phyloP scores from a whole-genome alignment of 345 rosid genomes.

The Rhodomyrtus tomentosa region DNA sequence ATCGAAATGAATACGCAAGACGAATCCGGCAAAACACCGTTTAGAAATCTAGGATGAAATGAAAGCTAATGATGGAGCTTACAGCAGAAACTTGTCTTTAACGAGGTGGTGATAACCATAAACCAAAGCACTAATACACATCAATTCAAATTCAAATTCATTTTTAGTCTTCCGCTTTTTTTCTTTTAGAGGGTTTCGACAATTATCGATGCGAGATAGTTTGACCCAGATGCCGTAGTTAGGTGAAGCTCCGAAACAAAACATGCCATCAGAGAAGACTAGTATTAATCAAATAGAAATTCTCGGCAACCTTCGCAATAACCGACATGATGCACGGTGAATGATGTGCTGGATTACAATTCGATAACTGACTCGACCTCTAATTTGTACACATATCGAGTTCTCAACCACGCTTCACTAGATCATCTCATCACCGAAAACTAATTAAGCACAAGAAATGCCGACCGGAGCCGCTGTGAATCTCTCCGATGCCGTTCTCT shows the following conservation, averaged over 20 bases:
- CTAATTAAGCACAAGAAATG: constrained; percentile 34
- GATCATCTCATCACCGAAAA: background rate
- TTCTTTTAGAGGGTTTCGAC: background rate
- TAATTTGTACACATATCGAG: background rate
- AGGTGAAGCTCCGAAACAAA: background rate
- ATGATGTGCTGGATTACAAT: background rate
- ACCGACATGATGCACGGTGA: too few relatives aligned
- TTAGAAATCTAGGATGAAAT: background rate
- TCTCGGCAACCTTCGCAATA: background rate
- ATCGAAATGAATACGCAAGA: background rate
- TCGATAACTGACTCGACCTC: background rate
- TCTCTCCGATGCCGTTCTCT: constrained; percentile 49
- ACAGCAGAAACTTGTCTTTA: background rate
- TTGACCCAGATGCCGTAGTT: background rate
- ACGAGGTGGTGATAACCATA: background rate
- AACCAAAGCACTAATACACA: background rate
- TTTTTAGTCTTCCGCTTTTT: background rate
- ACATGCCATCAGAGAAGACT: background rate
- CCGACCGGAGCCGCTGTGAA: constrained; percentile 24
- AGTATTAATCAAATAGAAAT: background rate
- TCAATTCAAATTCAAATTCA: background rate
- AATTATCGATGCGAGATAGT: background rate
- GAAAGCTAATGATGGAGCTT: background rate
- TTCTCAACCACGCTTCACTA: background rate
- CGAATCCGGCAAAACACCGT: background rate